Evolutionary conservation across 2,329 filamentous ascomycete species (phyloP).

Genomic region (Aspergillus brunneoviolaceus): DNA sequence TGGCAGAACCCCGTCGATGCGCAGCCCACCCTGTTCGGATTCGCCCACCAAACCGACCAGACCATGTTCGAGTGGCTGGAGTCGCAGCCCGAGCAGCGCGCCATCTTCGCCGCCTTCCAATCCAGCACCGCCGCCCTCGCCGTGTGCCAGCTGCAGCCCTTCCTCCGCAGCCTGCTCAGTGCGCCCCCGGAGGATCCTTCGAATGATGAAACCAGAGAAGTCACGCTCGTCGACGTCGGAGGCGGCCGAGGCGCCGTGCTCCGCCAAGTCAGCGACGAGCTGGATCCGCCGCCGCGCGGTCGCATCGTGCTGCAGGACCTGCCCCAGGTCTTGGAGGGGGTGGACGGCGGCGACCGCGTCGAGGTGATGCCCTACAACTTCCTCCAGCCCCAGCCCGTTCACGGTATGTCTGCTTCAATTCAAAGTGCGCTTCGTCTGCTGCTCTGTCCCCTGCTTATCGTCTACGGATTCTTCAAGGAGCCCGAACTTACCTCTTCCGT

Average conservation of each 20-base stretch:
- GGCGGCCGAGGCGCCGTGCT: neutral
- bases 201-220: neutral
- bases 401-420: neutral
- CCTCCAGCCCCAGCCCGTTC: neutral
- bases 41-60: neutral
- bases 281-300: neutral
- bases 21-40: neutral
- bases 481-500: slow-evolving; percentile 3
- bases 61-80: slow-evolving; percentile 5
- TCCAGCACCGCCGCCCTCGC: neutral
- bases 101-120: slow-evolving; percentile 1
- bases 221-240: neutral
- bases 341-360: neutral
- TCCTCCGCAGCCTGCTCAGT: neutral
- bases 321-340: neutral
- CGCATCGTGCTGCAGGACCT: slow-evolving; percentile 1
- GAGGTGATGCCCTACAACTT: slow-evolving; percentile 4
- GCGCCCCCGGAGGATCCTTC: neutral
- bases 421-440: neutral
- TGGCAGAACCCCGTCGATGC: neutral
- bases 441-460: neutral
- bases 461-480: neutral
- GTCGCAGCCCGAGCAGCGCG: neutral
- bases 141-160: neutral
- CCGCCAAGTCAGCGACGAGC: neutral